These are phyloP conservation scores for Cyberlindnera samutprakarnensis DNA, from an alignment of 805 yeast species.

Conservation along the genomic window DNA sequence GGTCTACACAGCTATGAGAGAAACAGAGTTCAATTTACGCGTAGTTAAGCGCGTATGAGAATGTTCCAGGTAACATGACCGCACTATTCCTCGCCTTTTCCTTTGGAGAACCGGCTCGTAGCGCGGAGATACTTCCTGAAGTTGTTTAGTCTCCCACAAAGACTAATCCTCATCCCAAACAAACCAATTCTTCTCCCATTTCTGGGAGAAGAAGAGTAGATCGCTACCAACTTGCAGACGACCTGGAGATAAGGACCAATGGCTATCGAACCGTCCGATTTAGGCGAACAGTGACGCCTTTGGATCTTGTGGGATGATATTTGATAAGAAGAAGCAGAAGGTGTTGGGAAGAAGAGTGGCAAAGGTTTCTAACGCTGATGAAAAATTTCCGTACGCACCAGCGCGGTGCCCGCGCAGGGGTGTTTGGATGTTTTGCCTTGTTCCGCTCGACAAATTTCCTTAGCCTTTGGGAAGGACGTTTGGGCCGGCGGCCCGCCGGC, in stretches of 20 bases:
- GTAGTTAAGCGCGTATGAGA: too few species aligned
- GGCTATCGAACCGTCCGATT: constrained; percentile 2
- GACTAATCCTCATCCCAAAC: not conserved
- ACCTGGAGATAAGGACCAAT: not conserved
- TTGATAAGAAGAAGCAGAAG: not conserved
- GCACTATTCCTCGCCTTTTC: constrained; percentile 12
- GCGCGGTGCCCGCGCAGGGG: too few species aligned
- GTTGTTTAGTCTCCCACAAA: constrained; percentile 7
- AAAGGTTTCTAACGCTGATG: too few species aligned
- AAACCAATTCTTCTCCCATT: not conserved
- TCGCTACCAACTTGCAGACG: constrained; percentile 1
- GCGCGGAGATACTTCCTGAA: constrained; percentile 18
- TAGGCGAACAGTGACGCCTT: constrained; percentile 1
- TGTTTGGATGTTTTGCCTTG: too few species aligned
- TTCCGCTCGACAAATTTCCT: too few species aligned
- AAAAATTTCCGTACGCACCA: too few species aligned
- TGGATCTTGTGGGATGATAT: constrained; percentile 1
- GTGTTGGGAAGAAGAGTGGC: too few species aligned
- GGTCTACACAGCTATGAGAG: too few species aligned
- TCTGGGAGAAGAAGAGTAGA: too few species aligned
- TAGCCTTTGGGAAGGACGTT: too few species aligned
- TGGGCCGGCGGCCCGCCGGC: too few species aligned
- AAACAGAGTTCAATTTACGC: too few species aligned
- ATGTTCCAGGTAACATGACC: constrained; percentile 16
- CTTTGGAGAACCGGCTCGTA: constrained; percentile 5